Conservation (phyloP, 177 flowering plant genomes). For the Vitis hybrid region DNA sequence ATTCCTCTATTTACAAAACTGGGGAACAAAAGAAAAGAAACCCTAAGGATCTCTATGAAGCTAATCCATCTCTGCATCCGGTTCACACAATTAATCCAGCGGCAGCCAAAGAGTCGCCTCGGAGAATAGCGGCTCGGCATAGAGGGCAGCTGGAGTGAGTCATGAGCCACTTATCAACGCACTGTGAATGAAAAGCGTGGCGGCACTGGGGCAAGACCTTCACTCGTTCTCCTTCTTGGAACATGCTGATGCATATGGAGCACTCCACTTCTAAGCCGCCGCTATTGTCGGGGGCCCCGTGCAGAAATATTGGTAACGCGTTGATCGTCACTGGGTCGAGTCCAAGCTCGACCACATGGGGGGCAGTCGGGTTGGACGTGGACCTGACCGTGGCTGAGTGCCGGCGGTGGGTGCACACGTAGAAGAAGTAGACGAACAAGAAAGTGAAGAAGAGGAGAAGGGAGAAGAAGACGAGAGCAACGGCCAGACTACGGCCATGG, state of each 20-base stretch:
- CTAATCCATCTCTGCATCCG: no score
- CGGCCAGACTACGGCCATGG: no score
- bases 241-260: conserved; percentile 5
- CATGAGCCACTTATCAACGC: conserved; percentile 2
- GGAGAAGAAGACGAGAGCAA: no score
- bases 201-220: conserved; percentile 4
- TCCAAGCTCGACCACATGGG: neutral
- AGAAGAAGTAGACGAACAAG: neutral
- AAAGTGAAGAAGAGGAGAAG: no score
- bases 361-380: neutral
- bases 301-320: neutral
- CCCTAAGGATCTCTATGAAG: no score
- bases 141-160: conserved; percentile 6
- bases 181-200: conserved; percentile 8
- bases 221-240: neutral
- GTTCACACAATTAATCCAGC: no score
- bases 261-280: neutral
- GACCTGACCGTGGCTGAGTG: neutral
- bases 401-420: neutral
- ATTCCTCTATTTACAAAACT: no score
- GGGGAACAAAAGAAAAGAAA: no score
- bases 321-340: conserved; percentile 6
- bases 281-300: neutral
- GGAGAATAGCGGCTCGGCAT: neutral
- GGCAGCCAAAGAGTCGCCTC: neutral